Evolutionary conservation across 31 red algal genomes (phyloP).

Genomic region (Bonnemaisonia californica): DNA sequence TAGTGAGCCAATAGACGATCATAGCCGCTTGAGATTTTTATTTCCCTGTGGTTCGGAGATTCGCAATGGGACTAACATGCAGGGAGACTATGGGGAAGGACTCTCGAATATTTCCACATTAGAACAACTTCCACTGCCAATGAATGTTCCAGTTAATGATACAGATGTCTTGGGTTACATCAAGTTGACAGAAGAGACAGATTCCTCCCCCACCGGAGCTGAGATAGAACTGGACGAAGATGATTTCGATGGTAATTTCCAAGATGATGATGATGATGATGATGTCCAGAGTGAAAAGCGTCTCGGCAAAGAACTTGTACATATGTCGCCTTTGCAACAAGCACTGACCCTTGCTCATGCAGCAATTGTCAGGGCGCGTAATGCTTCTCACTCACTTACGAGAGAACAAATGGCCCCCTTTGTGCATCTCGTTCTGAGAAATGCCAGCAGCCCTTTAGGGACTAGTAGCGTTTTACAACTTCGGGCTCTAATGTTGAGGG

Average conservation of each 20-base stretch:
- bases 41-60: neutral
- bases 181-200: constrained; percentile 33
- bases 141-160: constrained; percentile 84
- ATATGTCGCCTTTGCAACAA: constrained; percentile 63
- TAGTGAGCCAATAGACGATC: neutral
- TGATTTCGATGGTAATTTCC: constrained; percentile 7
- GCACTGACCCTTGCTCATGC: constrained; percentile 58
- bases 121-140: constrained; percentile 40
- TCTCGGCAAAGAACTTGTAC: constrained; percentile 28
- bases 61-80: neutral
- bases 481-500: constrained; percentile 64
- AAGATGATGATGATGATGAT: constrained; percentile 42
- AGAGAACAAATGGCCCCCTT: constrained; percentile 63
- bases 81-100: neutral
- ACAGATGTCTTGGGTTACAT: constrained; percentile 77
- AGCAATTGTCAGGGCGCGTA: constrained; percentile 40
- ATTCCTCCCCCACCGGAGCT: neutral
- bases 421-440: constrained; percentile 41
- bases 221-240: neutral
- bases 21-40: neutral
- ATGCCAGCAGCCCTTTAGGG: constrained; percentile 31
- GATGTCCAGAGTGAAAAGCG: neutral
- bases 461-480: constrained; percentile 68
- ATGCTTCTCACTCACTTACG: constrained; percentile 57
- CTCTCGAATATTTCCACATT: neutral